Evolutionary conservation across 371 early-diverging fungal species (phyloP), one percentile per base, ranked within the genome.

Genomic region (Mucor mucedo): DNA sequence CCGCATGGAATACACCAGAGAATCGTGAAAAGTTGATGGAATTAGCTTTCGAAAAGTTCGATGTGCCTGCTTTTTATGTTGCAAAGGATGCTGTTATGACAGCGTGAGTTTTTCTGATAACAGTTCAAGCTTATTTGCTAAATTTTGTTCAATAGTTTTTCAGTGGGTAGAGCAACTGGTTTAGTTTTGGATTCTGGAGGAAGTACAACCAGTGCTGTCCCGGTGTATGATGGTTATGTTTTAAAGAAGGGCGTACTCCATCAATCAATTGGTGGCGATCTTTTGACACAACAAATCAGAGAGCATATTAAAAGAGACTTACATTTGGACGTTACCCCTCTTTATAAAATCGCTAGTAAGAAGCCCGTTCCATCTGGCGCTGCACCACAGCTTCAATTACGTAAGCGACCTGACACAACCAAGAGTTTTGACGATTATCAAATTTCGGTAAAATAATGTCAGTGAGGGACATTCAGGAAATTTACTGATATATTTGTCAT

Each of bases 191-290:
- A 97, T 69, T 91, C 92, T 11, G 99, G 99, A 10, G 95, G 89
- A 60, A 84, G 89, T 33, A 79, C 78, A 55, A 93, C 96, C 3
- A 92, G 92, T 66, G 97, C 90, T 4, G 92, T 93, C 0, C 98
- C 99, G 16, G 98, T 98, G 0, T 92, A 87, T 68, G 99, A 98
- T 65, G 99, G 99, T 35, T 96, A 92, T 72, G 93, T 94, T 4
- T 71, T 98, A 45, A 92, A 93, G 55, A 96, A 97, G 82, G 94
- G 92, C 69, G 85, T 95, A 14, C 76, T 86, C 66, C 87, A 89
- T 48, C 91, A 93, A 63, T 73, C 87, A 2, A 62, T 95, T 33
- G 98, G 89, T 45, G 98, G 97, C 41, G 89, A 96, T 66, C 73
- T 89, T 4, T 67, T 98, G 1, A 91, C 94, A 14, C 77, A 87